Evolutionary conservation across 228 moss, liverwort and hornwort genomes (phyloP).

Genomic region (Sphagnum magellanicum): DNA sequence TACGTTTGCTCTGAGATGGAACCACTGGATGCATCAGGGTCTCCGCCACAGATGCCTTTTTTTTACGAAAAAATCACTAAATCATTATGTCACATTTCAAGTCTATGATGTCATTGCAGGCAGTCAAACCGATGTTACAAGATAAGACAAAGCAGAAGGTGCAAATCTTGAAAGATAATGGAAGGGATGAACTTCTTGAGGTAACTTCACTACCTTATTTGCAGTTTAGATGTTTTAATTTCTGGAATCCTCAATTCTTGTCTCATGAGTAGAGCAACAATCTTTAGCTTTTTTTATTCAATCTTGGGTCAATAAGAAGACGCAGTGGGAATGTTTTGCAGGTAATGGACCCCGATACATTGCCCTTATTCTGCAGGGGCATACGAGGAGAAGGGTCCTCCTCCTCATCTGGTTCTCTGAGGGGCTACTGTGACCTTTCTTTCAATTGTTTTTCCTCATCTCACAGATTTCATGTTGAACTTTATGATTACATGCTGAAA

Average conservation of each 20-base stretch:
- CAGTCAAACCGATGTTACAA: constrained; percentile 91
- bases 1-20: too few relatives aligned
- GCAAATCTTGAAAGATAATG: constrained; percentile 85
- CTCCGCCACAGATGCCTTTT: too few relatives aligned
- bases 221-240: not conserved
- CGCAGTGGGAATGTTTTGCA: constrained; percentile 4
- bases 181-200: constrained; percentile 85
- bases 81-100: not conserved
- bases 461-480: constrained; percentile 70
- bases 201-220: constrained; percentile 16
- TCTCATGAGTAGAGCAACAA: too few relatives aligned
- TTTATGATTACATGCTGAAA: constrained; percentile 54
- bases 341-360: constrained; percentile 70
- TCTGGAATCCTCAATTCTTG: too few relatives aligned
- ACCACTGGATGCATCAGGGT: too few relatives aligned
- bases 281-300: too few relatives aligned
- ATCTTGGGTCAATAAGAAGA: not conserved
- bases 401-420: constrained; percentile 1
- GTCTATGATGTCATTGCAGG: constrained; percentile 30
- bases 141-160: constrained; percentile 93
- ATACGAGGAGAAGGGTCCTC: constrained; percentile 23
- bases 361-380: constrained; percentile 70
- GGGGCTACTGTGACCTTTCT: constrained; percentile 11
- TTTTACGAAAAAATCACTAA: not conserved
- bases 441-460: constrained; percentile 61